phyloP scores from a whole-genome alignment of 768 basidiomycete species.

The Termitomyces sp. region DNA sequence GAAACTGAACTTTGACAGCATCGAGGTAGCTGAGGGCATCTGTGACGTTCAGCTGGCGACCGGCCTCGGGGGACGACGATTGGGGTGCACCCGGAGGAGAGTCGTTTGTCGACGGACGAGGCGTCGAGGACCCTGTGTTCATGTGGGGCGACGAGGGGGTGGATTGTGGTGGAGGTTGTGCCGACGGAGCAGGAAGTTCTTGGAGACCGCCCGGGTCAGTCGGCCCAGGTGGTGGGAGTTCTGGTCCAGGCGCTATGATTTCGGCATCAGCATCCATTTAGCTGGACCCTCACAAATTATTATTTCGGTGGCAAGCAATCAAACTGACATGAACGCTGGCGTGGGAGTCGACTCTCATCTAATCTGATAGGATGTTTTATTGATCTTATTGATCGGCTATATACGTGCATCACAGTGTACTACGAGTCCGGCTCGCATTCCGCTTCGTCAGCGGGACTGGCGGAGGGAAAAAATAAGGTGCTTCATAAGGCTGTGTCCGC shows the following conservation, averaged over 20 bases:
- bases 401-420: background rate
- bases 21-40: slow-evolving; percentile 94
- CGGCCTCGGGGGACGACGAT: slow-evolving; percentile 31
- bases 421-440: slow-evolving; percentile 21
- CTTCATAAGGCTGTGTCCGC: slow-evolving; percentile 59
- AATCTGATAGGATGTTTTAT: slow-evolving; percentile 14
- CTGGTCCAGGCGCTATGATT: slow-evolving; percentile 17
- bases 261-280: slow-evolving; percentile 23
- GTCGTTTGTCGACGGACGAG: slow-evolving; percentile 34
- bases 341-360: slow-evolving; percentile 13
- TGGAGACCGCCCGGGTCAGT: slow-evolving; percentile 12
- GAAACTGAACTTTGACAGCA: slow-evolving; percentile 90
- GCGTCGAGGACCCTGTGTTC: slow-evolving; percentile 23
- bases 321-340: slow-evolving; percentile 11
- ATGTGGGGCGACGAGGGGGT: slow-evolving; percentile 11
- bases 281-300: slow-evolving; percentile 10
- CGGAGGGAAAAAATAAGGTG: slow-evolving; percentile 58
- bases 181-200: slow-evolving; percentile 7
- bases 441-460: slow-evolving; percentile 28
- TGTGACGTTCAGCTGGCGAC: slow-evolving; percentile 81
- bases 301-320: slow-evolving; percentile 14
- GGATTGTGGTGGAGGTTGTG: slow-evolving; percentile 1
- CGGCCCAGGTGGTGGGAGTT: slow-evolving; percentile 18
- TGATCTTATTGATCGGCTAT: background rate
- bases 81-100: slow-evolving; percentile 26